phyloP scores from a whole-genome alignment of 2,329 filamentous ascomycete genomes.

The Phialocephala subalpina region DNA sequence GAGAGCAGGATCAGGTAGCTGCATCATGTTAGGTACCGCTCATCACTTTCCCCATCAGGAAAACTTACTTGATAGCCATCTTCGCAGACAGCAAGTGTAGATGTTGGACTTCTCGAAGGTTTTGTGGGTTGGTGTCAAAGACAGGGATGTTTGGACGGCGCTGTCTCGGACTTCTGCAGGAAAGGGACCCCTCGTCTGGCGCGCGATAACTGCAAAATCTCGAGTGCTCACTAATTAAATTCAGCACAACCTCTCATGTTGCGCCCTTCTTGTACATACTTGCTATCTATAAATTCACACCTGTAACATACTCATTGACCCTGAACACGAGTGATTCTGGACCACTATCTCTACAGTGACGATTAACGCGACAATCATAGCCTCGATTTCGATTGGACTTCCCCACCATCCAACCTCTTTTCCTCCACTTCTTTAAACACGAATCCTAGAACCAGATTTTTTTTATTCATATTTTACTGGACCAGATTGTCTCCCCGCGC shows the following conservation, averaged over 20 bases:
- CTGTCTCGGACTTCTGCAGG: neutral
- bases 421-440: neutral
- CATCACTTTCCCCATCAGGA: neutral
- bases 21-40: conserved; percentile 33
- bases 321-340: neutral
- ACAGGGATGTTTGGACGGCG: neutral
- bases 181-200: neutral
- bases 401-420: conserved; percentile 8
- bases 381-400: conserved; percentile 1
- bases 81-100: conserved; percentile 27
- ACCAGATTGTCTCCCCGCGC: conserved; percentile 2
- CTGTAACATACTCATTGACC: neutral
- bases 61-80: conserved; percentile 61
- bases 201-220: conserved; percentile 1
- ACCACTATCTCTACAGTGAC: too few species aligned
- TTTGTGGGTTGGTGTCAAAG: conserved; percentile 15
- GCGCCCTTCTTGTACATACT: conserved; percentile 11
- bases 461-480: conserved; percentile 2
- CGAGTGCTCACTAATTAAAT: neutral
- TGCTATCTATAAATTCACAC: neutral
- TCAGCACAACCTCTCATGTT: neutral
- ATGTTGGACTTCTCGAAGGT: conserved; percentile 9
- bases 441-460: neutral
- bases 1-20: conserved; percentile 98
- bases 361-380: neutral